These are phyloP conservation scores for Trichoderma sp. DNA, from an alignment of 2,329 filamentous ascomycete species.

Conservation along the genomic window DNA sequence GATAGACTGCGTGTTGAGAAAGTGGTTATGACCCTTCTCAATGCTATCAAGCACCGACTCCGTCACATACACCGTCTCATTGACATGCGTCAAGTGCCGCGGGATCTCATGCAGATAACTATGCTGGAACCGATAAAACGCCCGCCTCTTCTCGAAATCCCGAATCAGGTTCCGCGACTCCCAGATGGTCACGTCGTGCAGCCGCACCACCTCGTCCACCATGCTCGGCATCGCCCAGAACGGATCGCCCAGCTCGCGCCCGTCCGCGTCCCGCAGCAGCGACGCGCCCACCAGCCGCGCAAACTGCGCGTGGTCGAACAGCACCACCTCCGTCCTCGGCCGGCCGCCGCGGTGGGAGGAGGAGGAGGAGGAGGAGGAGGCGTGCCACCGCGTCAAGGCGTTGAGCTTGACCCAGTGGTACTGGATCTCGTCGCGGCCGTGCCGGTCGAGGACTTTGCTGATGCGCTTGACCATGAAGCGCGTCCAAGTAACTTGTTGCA, in stretches of 20 bases:
- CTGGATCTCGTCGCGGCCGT: neutral
- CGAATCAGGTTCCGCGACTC: conserved; percentile 42
- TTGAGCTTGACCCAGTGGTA: conserved; percentile 45
- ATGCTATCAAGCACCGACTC: conserved; percentile 40
- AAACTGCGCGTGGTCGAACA: conserved; percentile 38
- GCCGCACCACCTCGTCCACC: conserved; percentile 37
- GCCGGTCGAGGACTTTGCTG: neutral
- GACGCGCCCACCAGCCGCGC: conserved; percentile 3
- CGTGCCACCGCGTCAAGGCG: conserved; percentile 37
- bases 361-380: neutral
- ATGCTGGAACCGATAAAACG: conserved; percentile 37
- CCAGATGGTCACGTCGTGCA: conserved; percentile 47
- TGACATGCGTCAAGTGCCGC: conserved; percentile 49
- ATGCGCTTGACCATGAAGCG: conserved; percentile 40
- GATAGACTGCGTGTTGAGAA: conserved; percentile 12
- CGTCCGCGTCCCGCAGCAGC: conserved; percentile 5
- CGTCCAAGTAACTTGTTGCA: conserved; percentile 38
- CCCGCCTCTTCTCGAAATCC: conserved; percentile 36
- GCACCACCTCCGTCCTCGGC: conserved; percentile 36
- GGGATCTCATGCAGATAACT: conserved; percentile 45
- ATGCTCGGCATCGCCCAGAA: conserved; percentile 44
- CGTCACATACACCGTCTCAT: conserved; percentile 46
- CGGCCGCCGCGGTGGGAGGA: no score
- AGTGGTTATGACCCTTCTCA: conserved; percentile 36
- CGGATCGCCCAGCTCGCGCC: conserved; percentile 34